These are phyloP conservation scores for Sporisorium reilianum DNA, from an alignment of 1,284 basidiomycete genomes.

Conservation along the genomic window DNA sequence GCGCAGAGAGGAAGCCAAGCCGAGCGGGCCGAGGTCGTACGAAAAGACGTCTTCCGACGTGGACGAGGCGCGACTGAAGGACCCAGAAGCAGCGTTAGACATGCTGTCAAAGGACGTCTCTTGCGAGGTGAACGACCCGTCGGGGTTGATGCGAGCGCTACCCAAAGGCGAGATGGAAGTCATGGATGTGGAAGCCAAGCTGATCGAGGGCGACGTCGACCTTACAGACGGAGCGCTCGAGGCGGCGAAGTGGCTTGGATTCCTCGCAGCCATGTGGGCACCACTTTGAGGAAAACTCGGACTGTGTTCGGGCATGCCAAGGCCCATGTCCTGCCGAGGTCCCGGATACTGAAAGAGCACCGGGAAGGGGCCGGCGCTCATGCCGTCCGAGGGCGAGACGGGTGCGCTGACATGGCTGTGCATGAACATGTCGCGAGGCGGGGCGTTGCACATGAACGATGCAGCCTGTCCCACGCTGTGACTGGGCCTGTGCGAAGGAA, in stretches of 20 bases:
- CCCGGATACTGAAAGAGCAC: constrained; percentile 14
- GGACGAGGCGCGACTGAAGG: constrained; percentile 47
- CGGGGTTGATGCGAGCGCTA: constrained; percentile 35
- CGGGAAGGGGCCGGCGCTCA: constrained; percentile 10
- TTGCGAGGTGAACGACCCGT: constrained; percentile 51
- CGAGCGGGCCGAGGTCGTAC: constrained; percentile 25
- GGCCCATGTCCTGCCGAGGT: constrained; percentile 19
- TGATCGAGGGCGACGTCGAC: constrained; percentile 42
- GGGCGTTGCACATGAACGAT: constrained; percentile 28
- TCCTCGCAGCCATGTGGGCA: neutral
- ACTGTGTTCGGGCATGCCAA: constrained; percentile 15
- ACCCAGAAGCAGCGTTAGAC: constrained; percentile 40
- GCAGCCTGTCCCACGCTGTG: constrained; percentile 48
- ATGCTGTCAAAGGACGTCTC: constrained; percentile 50
- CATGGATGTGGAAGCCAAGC: constrained; percentile 49
- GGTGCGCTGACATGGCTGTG: constrained; percentile 40
- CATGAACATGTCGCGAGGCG: constrained; percentile 13
- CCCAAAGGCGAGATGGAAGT: constrained; percentile 50
- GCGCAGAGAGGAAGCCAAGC: constrained; percentile 30
- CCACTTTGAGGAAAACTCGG: constrained; percentile 18
- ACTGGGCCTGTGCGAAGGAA: constrained; percentile 36
- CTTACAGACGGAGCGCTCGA: constrained; percentile 30
- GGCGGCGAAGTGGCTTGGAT: constrained; percentile 8
- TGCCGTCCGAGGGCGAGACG: constrained; percentile 39
- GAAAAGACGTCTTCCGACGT: constrained; percentile 36